phyloP scores from a whole-genome alignment of 2,329 filamentous ascomycete genomes.

The Dactylellina sp. region DNA sequence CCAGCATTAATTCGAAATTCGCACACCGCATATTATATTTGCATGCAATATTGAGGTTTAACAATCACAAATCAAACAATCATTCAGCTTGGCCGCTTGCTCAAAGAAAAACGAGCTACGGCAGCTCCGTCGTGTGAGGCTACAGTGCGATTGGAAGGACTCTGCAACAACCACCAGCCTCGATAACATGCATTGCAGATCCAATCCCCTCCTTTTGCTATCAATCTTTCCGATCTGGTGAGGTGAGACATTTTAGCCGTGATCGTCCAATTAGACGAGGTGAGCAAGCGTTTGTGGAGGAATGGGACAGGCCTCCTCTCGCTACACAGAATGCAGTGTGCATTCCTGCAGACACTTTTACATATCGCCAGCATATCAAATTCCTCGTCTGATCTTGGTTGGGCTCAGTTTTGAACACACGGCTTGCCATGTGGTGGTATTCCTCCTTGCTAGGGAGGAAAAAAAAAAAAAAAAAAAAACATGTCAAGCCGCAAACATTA shows the following conservation, averaged over 20 bases:
- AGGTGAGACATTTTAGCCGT: slow-evolving; percentile 56
- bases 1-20: slow-evolving; percentile 2
- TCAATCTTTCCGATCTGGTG: slow-evolving; percentile 54
- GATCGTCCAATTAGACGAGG: slow-evolving; percentile 56
- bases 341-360: slow-evolving; percentile 51
- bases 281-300: slow-evolving; percentile 53
- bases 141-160: slow-evolving; percentile 21
- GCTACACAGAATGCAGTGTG: slow-evolving; percentile 56
- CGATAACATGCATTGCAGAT: slow-evolving; percentile 56
- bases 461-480: too few species aligned
- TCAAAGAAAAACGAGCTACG: slow-evolving; percentile 1
- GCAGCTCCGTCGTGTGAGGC: slow-evolving; percentile 7
- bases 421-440: slow-evolving; percentile 48
- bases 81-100: neutral
- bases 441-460: slow-evolving; percentile 27
- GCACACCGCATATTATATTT: neutral
- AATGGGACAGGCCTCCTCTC: slow-evolving; percentile 47
- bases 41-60: slow-evolving; percentile 1
- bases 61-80: slow-evolving; percentile 17
- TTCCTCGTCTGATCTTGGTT: slow-evolving; percentile 53
- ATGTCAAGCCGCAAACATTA: slow-evolving; percentile 41
- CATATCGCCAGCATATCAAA: slow-evolving; percentile 7
- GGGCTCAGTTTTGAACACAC: slow-evolving; percentile 19
- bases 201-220: slow-evolving; percentile 45
- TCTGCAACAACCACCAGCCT: slow-evolving; percentile 33